These are phyloP conservation scores for Physocladia obscura DNA, from an alignment of 192 early-diverging fungal species.

Conservation along the genomic window DNA sequence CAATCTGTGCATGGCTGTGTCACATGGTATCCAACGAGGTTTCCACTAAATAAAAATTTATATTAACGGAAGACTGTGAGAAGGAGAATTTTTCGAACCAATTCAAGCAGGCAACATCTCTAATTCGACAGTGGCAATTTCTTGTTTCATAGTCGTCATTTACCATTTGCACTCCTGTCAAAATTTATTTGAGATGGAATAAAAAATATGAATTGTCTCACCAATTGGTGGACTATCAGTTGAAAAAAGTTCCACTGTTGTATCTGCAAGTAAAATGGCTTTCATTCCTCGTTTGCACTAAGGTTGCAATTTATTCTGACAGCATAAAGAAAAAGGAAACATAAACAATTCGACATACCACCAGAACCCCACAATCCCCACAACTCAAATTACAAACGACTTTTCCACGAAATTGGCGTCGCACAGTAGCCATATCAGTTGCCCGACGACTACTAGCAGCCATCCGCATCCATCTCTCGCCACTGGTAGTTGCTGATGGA, in stretches of 20 bases:
- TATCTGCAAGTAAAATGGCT: slow-evolving; percentile 72
- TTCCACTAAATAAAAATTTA: slow-evolving; percentile 39
- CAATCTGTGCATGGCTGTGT: slow-evolving; percentile 73
- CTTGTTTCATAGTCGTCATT: slow-evolving; percentile 72
- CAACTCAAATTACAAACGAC: slow-evolving; percentile 39
- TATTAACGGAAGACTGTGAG: background rate
- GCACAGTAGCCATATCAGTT: slow-evolving; percentile 20
- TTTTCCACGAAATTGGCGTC: slow-evolving; percentile 36
- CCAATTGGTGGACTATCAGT: slow-evolving; percentile 64
- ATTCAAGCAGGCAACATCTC: slow-evolving; percentile 71
- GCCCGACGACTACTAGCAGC: slow-evolving; percentile 24
- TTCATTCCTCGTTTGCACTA: slow-evolving; percentile 71
- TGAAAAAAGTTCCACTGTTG: slow-evolving; percentile 64
- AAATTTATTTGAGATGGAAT: background rate
- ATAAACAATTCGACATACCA: slow-evolving; percentile 16
- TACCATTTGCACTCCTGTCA: slow-evolving; percentile 54
- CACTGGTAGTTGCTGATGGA: slow-evolving; percentile 3
- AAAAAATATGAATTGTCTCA: background rate
- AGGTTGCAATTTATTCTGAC: slow-evolving; percentile 37
- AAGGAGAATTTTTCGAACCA: slow-evolving; percentile 45
- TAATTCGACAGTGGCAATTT: slow-evolving; percentile 71
- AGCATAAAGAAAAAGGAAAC: slow-evolving; percentile 19
- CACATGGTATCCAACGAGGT: slow-evolving; percentile 77
- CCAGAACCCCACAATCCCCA: slow-evolving; percentile 33
- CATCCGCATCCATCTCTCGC: slow-evolving; percentile 28